Conservation (phyloP, 495 filamentous ascomycete genomes). For the Aspergillus incahuasiensis region DNA sequence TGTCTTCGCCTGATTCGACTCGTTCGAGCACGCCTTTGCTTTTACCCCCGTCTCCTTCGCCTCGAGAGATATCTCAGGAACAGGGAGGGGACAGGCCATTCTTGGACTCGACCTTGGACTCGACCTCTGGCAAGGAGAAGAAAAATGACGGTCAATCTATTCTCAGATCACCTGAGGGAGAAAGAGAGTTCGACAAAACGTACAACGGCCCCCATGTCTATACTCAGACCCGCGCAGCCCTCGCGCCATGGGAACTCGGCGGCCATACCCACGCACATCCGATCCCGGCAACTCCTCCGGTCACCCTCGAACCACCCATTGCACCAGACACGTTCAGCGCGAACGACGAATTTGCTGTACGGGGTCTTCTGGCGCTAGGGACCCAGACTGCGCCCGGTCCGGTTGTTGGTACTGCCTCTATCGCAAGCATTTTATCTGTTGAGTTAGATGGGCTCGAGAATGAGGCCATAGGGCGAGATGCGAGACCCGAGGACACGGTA, state of each 20-base stretch:
- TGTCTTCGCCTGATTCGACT: neutral
- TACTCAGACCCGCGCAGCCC: neutral
- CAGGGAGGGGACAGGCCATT: neutral
- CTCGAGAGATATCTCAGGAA: neutral
- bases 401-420: neutral
- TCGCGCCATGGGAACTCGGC: neutral
- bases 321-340: constrained; percentile 18
- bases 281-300: neutral
- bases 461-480: neutral
- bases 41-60: neutral
- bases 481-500: neutral
- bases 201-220: neutral
- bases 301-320: constrained; percentile 1
- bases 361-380: constrained; percentile 32
- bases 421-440: neutral
- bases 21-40: neutral
- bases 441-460: neutral
- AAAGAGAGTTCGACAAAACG: neutral
- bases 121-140: neutral
- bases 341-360: constrained; percentile 31
- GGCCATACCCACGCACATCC: neutral
- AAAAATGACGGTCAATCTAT: no score
- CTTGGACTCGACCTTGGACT: neutral
- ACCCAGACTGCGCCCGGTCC: constrained; percentile 7
- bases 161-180: neutral